phyloP scores from a whole-genome alignment of 345 rosid genomes.

The Citrus glauca region DNA sequence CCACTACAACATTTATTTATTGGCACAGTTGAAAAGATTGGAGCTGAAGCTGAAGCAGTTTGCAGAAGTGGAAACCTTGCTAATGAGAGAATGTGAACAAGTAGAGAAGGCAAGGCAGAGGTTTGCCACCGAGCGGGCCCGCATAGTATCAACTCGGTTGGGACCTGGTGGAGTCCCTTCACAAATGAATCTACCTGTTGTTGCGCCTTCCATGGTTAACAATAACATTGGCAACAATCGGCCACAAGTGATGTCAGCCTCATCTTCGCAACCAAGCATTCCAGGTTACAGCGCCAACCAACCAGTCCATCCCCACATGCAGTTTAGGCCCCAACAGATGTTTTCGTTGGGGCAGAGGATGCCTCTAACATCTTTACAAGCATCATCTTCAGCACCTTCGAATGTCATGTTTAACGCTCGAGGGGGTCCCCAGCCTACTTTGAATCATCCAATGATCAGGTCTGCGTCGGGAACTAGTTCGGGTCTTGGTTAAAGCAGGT shows the following conservation, averaged over 20 bases:
- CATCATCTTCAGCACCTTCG: slow-evolving; percentile 54
- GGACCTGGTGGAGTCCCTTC: slow-evolving; percentile 50
- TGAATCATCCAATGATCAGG: slow-evolving; percentile 65
- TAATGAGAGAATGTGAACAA: slow-evolving; percentile 97
- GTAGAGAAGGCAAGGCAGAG: slow-evolving; percentile 92
- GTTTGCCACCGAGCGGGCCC: slow-evolving; percentile 68
- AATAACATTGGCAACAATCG: slow-evolving; percentile 43
- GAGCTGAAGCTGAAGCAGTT: slow-evolving; percentile 98
- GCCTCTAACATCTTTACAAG: slow-evolving; percentile 66
- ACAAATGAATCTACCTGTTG: slow-evolving; percentile 46
- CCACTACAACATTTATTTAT: neutral
- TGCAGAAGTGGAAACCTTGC: slow-evolving; percentile 90
- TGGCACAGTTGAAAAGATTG: slow-evolving; percentile 77
- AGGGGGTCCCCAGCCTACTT: slow-evolving; percentile 49
- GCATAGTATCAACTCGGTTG: slow-evolving; percentile 54
- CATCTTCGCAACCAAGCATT: slow-evolving; percentile 61
- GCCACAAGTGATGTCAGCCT: slow-evolving; percentile 49
- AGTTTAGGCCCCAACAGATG: slow-evolving; percentile 75
- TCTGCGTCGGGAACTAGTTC: slow-evolving; percentile 59
- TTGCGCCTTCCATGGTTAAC: slow-evolving; percentile 50
- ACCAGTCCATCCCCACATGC: slow-evolving; percentile 66
- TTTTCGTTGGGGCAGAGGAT: slow-evolving; percentile 74
- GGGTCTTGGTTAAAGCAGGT: slow-evolving; percentile 48
- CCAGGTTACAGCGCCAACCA: slow-evolving; percentile 58
- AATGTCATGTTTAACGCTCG: slow-evolving; percentile 46